Base-by-base conservation (phyloP, 805 yeast genomes). In the Cyberlindnera samutprakarnensis region DNA sequence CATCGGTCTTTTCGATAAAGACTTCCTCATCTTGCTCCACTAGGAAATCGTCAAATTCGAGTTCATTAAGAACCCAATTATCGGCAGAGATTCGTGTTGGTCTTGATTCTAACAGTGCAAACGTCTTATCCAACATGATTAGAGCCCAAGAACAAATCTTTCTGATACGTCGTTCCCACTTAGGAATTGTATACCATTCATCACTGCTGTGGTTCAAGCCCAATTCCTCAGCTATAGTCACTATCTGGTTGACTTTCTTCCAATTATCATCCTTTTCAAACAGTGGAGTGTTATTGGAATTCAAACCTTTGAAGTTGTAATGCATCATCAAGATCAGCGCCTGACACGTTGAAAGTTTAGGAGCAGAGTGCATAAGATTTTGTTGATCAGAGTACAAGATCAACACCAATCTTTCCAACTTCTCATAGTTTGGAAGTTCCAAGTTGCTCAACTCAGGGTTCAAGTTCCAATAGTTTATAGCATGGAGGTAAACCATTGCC, bases 311-410 rank as follows among this genome's bases (percentile, higher is more conserved):
- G 32, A 39, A 38, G 3, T 40, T 23, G 33, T 55, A 53, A 25
- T 54, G 47, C 22, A 52, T 27, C 17, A 65, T 38, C 18, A 65
- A 41, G 18, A 64, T 39, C 5, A 65, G 56, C 0, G 64, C 64
- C 41, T 65, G 70, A 14, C 63, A 49, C 2, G 59, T 57, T 4
- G 64, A 54, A 18, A 60, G 44, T 20, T 61, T 52, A 21, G 47
- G 47, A 2, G 59, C 47, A 8, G 43, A 24, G 27, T 49, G 48
- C 14, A 43, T 42, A 15, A 50, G 23, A 23, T 44, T 43, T n/a
- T n/a, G n/a, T n/a, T n/a, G n/a, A 19, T 53, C 57, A 10, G 48
- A 43, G 35, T 49, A 49, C 3, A 53, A 32, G 4, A 53, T 43
- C 6, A 44, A 28, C 3, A 53, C 46, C 11, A 52, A 31, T 31